Evolutionary conservation across 2,329 filamentous ascomycete genomes (phyloP), one percentile per base, ranked within the genome.

Genomic region (Aspergillus vadensis): DNA sequence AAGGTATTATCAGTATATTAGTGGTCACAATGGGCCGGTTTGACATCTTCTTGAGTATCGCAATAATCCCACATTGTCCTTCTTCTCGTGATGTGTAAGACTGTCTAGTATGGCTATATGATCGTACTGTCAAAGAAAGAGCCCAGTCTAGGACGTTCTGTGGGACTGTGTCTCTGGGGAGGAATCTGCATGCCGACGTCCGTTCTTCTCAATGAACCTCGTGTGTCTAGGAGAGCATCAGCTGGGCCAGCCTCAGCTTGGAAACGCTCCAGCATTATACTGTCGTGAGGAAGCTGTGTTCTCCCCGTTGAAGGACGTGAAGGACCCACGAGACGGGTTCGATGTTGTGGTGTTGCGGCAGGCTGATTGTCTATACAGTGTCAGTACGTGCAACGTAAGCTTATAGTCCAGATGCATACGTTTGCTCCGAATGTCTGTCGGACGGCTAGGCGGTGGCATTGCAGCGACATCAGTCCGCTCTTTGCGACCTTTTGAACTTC

Each of bases 401-500:
- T 23, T 17, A 32, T 12, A 15, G 4, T n/a, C 21, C 17, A 15
- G 9, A 21, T 21, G 62, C 70, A 54, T 64, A 76, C 74, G 36
- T 19, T 58, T 69, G 53, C 63, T 70, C 23, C 59, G 36, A 38
- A 61, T 63, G 39, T 65, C 65, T 5, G 57, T 59, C 7, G 67
- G 64, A 6, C 67, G 66, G 19, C 57, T 69, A 36, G 74, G 76
- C 14, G 74, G 69, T 9, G 53, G 53, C 77, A 79, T 77, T 25
- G 64, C 57, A 14, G 62, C 55, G 5, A 60, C 50, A 44, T 70
- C 68, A 19, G 60, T 32, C 25, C 58, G 65, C 51, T 65, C 70
- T 15, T 67, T 72, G 17, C 60, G 59, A 1, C 67, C 65, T 39
- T 67, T 76, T 3, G 74, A 77, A 54, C 74, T 76, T 2, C 74